Evolutionary conservation across 1,139 yeast species (phyloP).

Genomic region (Starmera stellimalicola): DNA sequence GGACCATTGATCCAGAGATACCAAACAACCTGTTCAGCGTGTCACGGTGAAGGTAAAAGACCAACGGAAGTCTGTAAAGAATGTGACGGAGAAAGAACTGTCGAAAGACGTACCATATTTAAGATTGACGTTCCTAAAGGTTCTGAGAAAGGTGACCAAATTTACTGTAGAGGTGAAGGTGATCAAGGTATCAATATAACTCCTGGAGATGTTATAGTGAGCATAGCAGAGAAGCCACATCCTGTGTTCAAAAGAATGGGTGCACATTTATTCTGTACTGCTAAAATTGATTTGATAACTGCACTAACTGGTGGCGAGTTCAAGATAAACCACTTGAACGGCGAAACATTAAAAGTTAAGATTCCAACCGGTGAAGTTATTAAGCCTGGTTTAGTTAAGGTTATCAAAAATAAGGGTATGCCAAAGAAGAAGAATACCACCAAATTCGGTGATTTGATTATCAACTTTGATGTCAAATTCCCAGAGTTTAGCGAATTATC

Average conservation of each 20-base stretch:
- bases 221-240: conserved; percentile 26
- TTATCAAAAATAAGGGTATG: conserved; percentile 47
- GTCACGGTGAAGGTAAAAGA: conserved; percentile 29
- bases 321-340: conserved; percentile 37
- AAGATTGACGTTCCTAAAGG: conserved; percentile 47
- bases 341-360: conserved; percentile 30
- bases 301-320: conserved; percentile 49
- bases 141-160: conserved; percentile 37
- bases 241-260: conserved; percentile 39
- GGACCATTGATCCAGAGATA: conserved; percentile 23
- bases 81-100: conserved; percentile 32
- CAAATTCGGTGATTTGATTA: conserved; percentile 36
- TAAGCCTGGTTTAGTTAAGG: conserved; percentile 36
- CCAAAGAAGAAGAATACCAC: conserved; percentile 43
- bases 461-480: conserved; percentile 43
- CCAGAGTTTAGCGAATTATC: conserved; percentile 32
- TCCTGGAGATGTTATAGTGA: conserved; percentile 61
- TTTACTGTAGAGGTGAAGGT: conserved; percentile 47
- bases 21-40: conserved; percentile 25
- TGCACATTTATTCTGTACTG: conserved; percentile 37
- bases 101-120: conserved; percentile 40
- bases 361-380: conserved; percentile 39
- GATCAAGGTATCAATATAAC: conserved; percentile 51
- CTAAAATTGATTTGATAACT: conserved; percentile 38
- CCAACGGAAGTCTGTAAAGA: conserved; percentile 28